Evolutionary conservation across 805 yeast genomes (phyloP).

Genomic region (Saccharomycopsis guyanensis): DNA sequence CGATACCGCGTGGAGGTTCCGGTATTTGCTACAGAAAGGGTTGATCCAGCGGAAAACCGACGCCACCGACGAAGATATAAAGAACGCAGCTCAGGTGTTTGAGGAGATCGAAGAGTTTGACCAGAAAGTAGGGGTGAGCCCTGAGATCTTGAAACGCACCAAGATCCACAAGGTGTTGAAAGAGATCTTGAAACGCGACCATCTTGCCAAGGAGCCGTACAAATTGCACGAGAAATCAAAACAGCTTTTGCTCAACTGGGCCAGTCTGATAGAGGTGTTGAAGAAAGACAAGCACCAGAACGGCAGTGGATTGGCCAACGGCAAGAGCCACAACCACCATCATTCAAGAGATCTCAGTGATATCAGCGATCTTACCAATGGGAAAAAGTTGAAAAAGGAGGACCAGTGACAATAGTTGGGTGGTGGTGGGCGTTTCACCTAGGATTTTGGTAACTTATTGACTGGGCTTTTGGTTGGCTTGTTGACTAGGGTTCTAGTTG

Average conservation of each 20-base stretch:
- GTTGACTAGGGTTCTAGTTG: no score
- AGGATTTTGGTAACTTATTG: no score
- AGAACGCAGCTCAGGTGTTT: conserved; percentile 1
- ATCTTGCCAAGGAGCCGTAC: conserved; percentile 4
- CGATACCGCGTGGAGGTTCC: conserved; percentile 14
- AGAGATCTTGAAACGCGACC: conserved; percentile 15
- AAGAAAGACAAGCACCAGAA: conserved; percentile 16
- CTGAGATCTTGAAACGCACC: conserved; percentile 6
- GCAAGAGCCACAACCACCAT: neutral
- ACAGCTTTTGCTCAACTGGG: conserved; percentile 13
- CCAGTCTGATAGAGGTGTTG: conserved; percentile 7
- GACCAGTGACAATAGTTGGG: no score
- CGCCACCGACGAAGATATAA: conserved; percentile 4
- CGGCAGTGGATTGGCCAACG: neutral
- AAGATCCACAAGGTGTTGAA: conserved; percentile 18
- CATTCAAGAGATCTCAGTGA: conserved; percentile 15
- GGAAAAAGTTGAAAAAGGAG: no score
- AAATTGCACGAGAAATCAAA: conserved; percentile 8
- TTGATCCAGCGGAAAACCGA: conserved; percentile 16
- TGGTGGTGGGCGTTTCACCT: no score
- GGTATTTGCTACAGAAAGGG: conserved; percentile 19
- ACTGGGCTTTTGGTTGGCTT: no score
- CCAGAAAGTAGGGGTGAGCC: conserved; percentile 1
- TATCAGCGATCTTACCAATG: conserved; percentile 5
- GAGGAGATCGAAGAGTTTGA: conserved; percentile 9